These are phyloP conservation scores for Bisporella sp. DNA, from an alignment of 2,329 filamentous ascomycete genomes.

Conservation along the genomic window DNA sequence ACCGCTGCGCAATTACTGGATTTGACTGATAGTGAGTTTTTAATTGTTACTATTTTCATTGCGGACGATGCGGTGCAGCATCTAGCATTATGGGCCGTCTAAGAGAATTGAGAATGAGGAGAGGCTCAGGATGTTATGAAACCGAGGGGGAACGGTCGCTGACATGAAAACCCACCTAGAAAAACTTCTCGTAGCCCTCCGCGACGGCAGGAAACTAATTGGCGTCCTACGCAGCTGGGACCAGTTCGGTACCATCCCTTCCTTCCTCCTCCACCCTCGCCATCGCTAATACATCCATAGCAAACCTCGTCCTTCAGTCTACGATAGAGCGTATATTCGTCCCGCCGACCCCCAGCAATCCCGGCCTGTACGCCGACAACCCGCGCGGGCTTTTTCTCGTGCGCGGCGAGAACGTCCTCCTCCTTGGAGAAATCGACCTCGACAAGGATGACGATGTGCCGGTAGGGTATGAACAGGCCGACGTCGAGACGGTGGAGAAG, in stretches of 20 bases:
- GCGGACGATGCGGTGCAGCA: too few species aligned
- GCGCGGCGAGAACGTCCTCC: conserved; percentile 90
- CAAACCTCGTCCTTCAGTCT: conserved; percentile 90
- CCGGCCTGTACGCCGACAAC: conserved; percentile 72
- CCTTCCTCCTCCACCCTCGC: neutral
- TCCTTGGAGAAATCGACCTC: conserved; percentile 93
- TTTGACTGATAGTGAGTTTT: conserved; percentile 82
- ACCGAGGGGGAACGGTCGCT: neutral
- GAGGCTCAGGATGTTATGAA: neutral
- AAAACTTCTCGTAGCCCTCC: conserved; percentile 85
- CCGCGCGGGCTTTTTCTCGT: conserved; percentile 84
- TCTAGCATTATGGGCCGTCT: neutral
- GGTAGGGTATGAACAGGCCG: conserved; percentile 55
- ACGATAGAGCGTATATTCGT: conserved; percentile 81
- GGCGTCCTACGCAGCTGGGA: conserved; percentile 94
- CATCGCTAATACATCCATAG: conserved; percentile 37
- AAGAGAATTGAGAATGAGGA: neutral
- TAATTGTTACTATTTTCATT: too few species aligned
- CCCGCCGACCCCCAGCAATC: conserved; percentile 35
- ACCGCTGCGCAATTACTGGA: conserved; percentile 94
- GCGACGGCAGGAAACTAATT: conserved; percentile 89
- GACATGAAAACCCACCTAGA: conserved; percentile 46
- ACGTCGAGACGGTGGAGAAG: conserved; percentile 62
- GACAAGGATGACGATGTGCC: conserved; percentile 91
- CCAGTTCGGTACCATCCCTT: conserved; percentile 71